A percentile compares a stretch with the other conserved stretches of the same genome.
phyloP scores from a whole-genome alignment of 805 yeast genomes.

The Citeromyces matritensis region DNA sequence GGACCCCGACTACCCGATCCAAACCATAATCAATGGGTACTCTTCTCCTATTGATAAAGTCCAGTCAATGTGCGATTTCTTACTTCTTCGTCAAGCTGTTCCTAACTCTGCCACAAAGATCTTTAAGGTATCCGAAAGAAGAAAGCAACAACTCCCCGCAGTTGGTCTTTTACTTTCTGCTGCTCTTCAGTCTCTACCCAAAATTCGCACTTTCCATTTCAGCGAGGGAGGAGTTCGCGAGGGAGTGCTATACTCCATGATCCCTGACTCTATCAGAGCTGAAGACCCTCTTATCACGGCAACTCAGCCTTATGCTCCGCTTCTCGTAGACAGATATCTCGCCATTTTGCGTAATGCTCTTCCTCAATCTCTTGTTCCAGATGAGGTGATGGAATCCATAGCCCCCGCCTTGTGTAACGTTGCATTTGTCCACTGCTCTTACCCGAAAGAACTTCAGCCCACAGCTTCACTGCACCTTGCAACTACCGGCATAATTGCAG shows the following conservation, averaged over 20 bases:
- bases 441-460: conserved; percentile 65
- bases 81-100: conserved; percentile 29
- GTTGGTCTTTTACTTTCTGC: conserved; percentile 50
- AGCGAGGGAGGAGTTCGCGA: conserved; percentile 71
- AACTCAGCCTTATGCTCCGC: conserved; percentile 58
- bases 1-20: conserved; percentile 47
- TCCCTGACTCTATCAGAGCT: conserved; percentile 38
- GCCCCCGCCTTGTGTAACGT: conserved; percentile 61
- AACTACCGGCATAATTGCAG: conserved; percentile 60
- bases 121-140: conserved; percentile 52
- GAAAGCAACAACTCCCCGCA: conserved; percentile 57
- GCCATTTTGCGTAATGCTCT: conserved; percentile 38
- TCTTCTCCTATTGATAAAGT: conserved; percentile 41
- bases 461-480: conserved; percentile 62
- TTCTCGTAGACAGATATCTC: conserved; percentile 41
- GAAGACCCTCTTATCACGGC: conserved; percentile 63
- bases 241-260: conserved; percentile 51
- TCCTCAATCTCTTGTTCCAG: conserved; percentile 40
- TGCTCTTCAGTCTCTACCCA: conserved; percentile 45
- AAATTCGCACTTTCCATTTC: conserved; percentile 46
- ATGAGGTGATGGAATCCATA: conserved; percentile 39
- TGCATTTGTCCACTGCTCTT: conserved; percentile 65
- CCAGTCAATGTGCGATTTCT: conserved; percentile 30
- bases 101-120: conserved; percentile 27
- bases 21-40: conserved; percentile 56